phyloP scores from a whole-genome alignment of 495 filamentous ascomycete species.

The Acidomyces sp. region DNA sequence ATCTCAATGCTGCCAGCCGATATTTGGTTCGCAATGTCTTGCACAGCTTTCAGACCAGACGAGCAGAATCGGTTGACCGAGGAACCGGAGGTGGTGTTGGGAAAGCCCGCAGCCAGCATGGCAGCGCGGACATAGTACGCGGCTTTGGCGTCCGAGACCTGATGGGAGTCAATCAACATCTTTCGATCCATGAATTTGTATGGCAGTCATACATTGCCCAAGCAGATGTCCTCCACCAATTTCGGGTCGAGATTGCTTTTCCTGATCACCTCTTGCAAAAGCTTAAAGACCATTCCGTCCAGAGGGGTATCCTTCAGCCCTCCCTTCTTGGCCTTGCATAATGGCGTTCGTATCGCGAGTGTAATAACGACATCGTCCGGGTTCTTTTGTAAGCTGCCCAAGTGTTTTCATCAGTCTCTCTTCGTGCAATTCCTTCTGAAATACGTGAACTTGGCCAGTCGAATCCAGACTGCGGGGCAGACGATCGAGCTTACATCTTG shows the following conservation, averaged over 20 bases:
- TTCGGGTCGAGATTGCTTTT: conserved; percentile 68
- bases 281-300: conserved; percentile 67
- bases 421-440: too few species aligned
- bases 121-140: conserved; percentile 85
- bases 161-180: conserved; percentile 1
- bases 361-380: conserved; percentile 94
- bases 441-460: too few species aligned
- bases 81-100: conserved; percentile 69
- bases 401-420: too few species aligned
- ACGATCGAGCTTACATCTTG: conserved; percentile 50
- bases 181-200: not conserved
- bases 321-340: conserved; percentile 71
- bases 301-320: conserved; percentile 91
- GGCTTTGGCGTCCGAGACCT: conserved; percentile 78
- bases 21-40: conserved; percentile 90
- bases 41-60: conserved; percentile 85
- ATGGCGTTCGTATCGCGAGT: conserved; percentile 73
- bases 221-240: conserved; percentile 79
- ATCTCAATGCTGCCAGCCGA: conserved; percentile 64
- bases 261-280: conserved; percentile 61
- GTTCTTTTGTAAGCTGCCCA: conserved; percentile 71
- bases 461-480: conserved; percentile 3
- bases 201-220: conserved; percentile 64
- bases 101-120: conserved; percentile 81
- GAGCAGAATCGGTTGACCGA: conserved; percentile 93